Base-by-base conservation (phyloP, 108 stramenopile genomes). In the Cyclotella choctawhatcheeana region DNA sequence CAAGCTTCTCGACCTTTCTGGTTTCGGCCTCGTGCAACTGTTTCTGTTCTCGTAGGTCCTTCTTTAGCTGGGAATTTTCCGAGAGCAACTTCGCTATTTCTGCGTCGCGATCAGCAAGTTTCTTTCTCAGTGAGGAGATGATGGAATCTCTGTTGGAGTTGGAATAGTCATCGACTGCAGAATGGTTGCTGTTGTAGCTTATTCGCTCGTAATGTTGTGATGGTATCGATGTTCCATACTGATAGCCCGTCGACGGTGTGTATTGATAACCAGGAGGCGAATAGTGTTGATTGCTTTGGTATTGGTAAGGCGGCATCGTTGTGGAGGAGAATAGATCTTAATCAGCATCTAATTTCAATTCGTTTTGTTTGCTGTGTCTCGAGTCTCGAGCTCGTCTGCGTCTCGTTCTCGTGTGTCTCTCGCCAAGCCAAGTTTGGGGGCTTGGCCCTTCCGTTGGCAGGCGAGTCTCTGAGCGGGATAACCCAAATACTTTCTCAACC, bases 1-100 rank as follows among this genome's bases (percentile, higher is more conserved):
- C 77, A 24, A 76, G 53, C 43, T 76, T 31, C 34, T 70, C 60
- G 24, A 64, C 35, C 16, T 66, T 79, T 44, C 64, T 35, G 26
- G 26, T 16, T 18, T 64, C 44, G 5, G 27, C 34, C 16, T 18
- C 16, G 30, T 5, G 25, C 13, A 30, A 13, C 35, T 61, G 37
- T 21, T 61, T 44, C 0, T 47, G 58, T 20, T 44, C 34, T 16
- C 30, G 13, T 0, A 79, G 77, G n/a, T 71, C 47, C 20, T 71
- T 47, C 37, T 79, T 54, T 12, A 79, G 37, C 22, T 58, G 45
- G 22, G 52, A 35, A 43, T 65, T 79, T 24, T 79, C 65, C 2
- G 22, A 43, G 17, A 48, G 34, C 16, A 79, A 64, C 22, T 66
- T 18, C 32, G 26, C 64, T 13, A 79, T 33, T 55, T 79, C 70